These are phyloP conservation scores for Fagopyrum esculentum DNA, from an alignment of 148 eudicot species.

Conservation along the genomic window DNA sequence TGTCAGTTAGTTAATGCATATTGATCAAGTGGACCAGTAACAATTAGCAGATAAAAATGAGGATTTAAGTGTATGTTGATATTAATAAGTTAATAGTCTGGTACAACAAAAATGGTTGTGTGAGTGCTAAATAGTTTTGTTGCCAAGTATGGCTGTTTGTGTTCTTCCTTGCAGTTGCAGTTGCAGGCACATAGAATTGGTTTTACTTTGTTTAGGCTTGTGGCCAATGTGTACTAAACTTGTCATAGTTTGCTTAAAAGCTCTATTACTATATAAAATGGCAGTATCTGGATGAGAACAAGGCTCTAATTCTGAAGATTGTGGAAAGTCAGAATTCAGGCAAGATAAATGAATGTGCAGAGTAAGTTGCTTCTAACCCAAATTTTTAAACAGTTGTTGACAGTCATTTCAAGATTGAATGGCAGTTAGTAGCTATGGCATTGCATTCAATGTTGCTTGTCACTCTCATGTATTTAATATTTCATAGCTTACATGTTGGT, in stretches of 20 bases:
- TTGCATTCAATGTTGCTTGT: neutral
- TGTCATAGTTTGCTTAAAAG: neutral
- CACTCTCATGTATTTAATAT: conserved; percentile 8
- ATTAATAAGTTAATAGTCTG: neutral
- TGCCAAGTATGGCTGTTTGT: neutral
- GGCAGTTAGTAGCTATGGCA: conserved; percentile 10
- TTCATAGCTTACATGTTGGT: neutral
- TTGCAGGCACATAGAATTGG: too few relatives aligned
- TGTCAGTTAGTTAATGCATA: neutral
- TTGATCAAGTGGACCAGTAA: neutral
- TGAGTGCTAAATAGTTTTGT: neutral
- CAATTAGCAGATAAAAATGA: too few relatives aligned
- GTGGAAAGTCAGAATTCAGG: conserved; percentile 97
- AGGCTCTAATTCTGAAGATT: conserved; percentile 91
- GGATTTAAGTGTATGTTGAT: neutral
- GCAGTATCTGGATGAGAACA: conserved; percentile 98
- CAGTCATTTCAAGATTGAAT: neutral
- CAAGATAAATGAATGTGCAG: conserved; percentile 91
- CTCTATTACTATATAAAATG: neutral
- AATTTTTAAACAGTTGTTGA: neutral
- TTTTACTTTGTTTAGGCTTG: neutral
- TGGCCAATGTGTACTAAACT: neutral
- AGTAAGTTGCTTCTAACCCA: conserved; percentile 45
- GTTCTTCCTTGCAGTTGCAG: neutral
- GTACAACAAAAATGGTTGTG: neutral